Evolutionary conservation across 305 asterid genomes (phyloP), one percentile per base, ranked within the genome.

Genomic region (Solanum chacoense): DNA sequence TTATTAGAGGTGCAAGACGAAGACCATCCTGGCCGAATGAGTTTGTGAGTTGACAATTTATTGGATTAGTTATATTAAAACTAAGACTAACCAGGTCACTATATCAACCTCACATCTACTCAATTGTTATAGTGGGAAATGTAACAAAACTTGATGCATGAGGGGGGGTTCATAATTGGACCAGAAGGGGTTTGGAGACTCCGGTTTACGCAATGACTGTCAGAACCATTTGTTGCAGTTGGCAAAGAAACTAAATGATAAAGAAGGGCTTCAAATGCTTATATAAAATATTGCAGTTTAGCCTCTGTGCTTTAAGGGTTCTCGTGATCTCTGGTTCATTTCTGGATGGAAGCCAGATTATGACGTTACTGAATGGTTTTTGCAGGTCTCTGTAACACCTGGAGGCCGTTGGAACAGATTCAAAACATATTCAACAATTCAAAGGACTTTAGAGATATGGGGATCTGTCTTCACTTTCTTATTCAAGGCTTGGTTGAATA

Each of bases 321-420:
- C 63, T 83, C 75, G 73, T 55, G 65, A 67, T 63, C 38, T 88
- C 71, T 88, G 36, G 55, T 73, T 71, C 8, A 5, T 80, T 59
- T 77, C 79, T 75, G 74, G 38, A 77, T 7, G 74, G 20, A 83
- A 50, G 20, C 7, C 73, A 83, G 42, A 83, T 50, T 83, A 63
- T 20, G 31, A 83, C 73, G 59, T 50, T 74, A 16, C 31, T 24
- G 40, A 69, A 85, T 89, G 77, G 22, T 67, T 89, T 50, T 90
- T 79, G 88, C 92, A 97, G 99, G 99, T 95, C 84, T 96, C 99
- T 84, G 99, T 95, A 89, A 88, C 96, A 35, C 98, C 99, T 87
- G 99, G 99, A 84, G 99, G 99, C 81, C 97, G 98, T 73, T 97
- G 99, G 99, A 94, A 91, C 92, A 92, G 97, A 91, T 97, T 97